Conservation (phyloP, 805 yeast species). For the Kluyveromyces lactis region DNA sequence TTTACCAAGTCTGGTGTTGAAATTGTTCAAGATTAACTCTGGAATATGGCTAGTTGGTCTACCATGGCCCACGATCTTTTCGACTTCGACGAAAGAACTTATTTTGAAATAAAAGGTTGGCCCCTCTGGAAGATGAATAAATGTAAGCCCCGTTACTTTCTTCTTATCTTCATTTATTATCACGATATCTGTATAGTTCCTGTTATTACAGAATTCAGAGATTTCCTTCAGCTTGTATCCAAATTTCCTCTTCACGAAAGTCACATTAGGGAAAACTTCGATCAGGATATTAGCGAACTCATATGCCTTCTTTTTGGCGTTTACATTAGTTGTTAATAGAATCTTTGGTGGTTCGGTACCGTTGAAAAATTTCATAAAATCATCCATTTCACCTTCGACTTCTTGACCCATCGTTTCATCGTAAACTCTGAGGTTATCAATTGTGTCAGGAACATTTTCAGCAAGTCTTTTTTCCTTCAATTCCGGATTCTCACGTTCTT, state of each 20-base stretch:
- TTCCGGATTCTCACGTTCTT: constrained; percentile 77
- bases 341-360: constrained; percentile 79
- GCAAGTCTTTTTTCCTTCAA: constrained; percentile 70
- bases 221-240: constrained; percentile 82
- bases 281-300: constrained; percentile 81
- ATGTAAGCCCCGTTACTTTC: constrained; percentile 82
- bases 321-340: constrained; percentile 78
- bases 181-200: constrained; percentile 81
- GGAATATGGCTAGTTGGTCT: constrained; percentile 86
- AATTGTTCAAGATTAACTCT: constrained; percentile 85
- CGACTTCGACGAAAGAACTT: constrained; percentile 65
- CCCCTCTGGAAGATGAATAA: constrained; percentile 89
- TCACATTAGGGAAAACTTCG: constrained; percentile 77
- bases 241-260: constrained; percentile 79
- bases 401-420: constrained; percentile 68
- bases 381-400: constrained; percentile 34
- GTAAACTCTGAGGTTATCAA: constrained; percentile 73
- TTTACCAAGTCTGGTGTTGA: constrained; percentile 85
- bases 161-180: constrained; percentile 94
- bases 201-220: constrained; percentile 69
- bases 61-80: constrained; percentile 80
- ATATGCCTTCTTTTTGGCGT: constrained; percentile 80
- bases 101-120: constrained; percentile 91
- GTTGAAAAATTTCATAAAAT: constrained; percentile 32
- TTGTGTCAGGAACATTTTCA: constrained; percentile 71